Conservation (phyloP, 441 rosid genomes). For the Brassica hybrid region DNA sequence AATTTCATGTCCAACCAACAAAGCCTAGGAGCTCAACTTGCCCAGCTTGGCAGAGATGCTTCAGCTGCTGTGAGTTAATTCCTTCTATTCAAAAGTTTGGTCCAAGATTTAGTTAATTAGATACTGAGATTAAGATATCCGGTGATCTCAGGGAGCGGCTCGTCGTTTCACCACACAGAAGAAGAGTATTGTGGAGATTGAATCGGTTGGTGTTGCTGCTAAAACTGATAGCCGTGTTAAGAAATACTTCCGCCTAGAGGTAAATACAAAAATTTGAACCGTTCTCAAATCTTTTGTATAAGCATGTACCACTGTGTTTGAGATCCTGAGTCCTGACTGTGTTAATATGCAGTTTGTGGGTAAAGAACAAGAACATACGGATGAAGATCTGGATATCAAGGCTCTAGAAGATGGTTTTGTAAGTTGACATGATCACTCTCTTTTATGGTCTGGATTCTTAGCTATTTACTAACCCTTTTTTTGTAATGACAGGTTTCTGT, state of each 20-base stretch:
- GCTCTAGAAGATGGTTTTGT: slow-evolving; percentile 80
- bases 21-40: too few relatives aligned
- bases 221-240: too few relatives aligned
- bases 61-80: slow-evolving; percentile 87
- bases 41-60: slow-evolving; percentile 93
- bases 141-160: slow-evolving; percentile 80
- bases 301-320: background rate
- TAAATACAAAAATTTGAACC: slow-evolving; percentile 30
- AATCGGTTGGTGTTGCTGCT: too few relatives aligned
- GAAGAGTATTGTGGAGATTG: too few relatives aligned
- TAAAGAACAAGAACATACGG: slow-evolving; percentile 63
- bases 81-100: slow-evolving; percentile 1
- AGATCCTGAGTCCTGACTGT: slow-evolving; percentile 7
- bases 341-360: slow-evolving; percentile 55
- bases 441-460: background rate
- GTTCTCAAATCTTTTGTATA: background rate
- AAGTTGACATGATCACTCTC: slow-evolving; percentile 48
- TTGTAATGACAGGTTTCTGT: slow-evolving; percentile 56
- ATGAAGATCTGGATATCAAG: slow-evolving; percentile 74
- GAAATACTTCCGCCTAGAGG: too few relatives aligned
- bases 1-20: too few relatives aligned
- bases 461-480: slow-evolving; percentile 2
- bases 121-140: slow-evolving; percentile 8
- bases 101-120: slow-evolving; percentile 3
- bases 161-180: slow-evolving; percentile 77